Evolutionary conservation across 2,329 filamentous ascomycete species (phyloP).

Genomic region (Neopestalotiopsis clavispora): DNA sequence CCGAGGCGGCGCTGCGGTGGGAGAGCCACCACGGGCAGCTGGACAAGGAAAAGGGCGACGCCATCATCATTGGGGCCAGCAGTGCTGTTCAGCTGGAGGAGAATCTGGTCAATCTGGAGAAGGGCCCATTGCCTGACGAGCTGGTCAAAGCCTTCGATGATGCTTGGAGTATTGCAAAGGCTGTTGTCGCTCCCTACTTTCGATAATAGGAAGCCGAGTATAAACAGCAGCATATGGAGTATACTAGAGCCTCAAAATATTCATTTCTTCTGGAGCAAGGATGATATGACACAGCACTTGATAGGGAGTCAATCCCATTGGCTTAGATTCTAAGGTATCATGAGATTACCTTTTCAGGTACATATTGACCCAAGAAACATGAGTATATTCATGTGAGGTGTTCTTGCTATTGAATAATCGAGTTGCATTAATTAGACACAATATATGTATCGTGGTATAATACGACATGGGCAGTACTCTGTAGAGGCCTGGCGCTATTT

Average conservation of each 20-base stretch:
- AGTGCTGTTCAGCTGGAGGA: constrained; percentile 13
- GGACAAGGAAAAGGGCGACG: constrained; percentile 13
- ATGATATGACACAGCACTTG: no score
- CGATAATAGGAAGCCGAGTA: not conserved
- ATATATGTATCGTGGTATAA: not conserved
- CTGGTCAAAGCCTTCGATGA: constrained; percentile 14
- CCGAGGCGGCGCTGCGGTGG: constrained; percentile 20
- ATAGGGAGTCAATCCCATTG: no score
- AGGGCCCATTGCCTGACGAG: constrained; percentile 11
- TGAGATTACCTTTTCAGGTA: no score
- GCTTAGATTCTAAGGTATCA: no score
- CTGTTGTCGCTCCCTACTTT: constrained; percentile 5
- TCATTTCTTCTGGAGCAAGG: not conserved
- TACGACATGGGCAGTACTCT: not conserved
- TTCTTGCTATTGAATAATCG: not conserved
- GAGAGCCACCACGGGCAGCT: constrained; percentile 13
- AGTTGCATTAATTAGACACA: not conserved
- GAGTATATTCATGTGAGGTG: not conserved
- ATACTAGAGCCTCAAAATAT: not conserved
- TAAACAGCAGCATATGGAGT: not conserved
- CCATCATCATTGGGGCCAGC: constrained; percentile 16
- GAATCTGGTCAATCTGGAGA: constrained; percentile 9
- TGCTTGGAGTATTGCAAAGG: constrained; percentile 4
- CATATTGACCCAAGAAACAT: not conserved
- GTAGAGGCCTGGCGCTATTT: not conserved